These are phyloP conservation scores for Ramaria rubella DNA, from an alignment of 768 basidiomycete species.

Conservation along the genomic window DNA sequence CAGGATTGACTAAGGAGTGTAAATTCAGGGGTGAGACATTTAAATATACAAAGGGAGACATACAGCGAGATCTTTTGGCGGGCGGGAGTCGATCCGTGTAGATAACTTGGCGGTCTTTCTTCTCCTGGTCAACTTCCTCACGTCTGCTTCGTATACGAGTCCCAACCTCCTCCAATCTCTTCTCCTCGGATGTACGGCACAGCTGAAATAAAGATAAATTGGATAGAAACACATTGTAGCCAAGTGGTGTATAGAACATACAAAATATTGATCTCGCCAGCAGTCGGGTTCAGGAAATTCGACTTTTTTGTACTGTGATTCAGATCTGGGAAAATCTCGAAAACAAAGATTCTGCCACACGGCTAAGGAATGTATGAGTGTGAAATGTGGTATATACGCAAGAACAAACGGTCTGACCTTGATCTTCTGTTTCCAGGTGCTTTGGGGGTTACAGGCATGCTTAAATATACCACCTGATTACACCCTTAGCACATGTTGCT, in stretches of 20 bases:
- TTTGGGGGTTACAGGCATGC: background rate
- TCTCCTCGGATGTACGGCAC: conserved; percentile 52
- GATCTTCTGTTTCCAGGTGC: conserved; percentile 4
- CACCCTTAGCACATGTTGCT: conserved; percentile 24
- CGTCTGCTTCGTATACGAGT: conserved; percentile 59
- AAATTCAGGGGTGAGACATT: conserved; percentile 13
- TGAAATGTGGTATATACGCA: background rate
- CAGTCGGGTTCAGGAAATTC: conserved; percentile 44
- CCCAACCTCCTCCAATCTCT: conserved; percentile 56
- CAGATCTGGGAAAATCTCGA: conserved; percentile 49
- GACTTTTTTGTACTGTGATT: conserved; percentile 39
- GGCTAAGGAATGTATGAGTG: conserved; percentile 32
- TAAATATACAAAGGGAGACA: conserved; percentile 25
- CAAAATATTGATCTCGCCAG: conserved; percentile 67
- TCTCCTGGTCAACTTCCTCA: conserved; percentile 64
- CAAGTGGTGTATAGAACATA: conserved; percentile 28
- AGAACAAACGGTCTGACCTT: background rate
- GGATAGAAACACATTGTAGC: background rate
- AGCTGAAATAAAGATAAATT: conserved; percentile 31
- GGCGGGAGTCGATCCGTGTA: conserved; percentile 64
- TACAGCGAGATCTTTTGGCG: conserved; percentile 50
- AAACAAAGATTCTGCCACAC: conserved; percentile 42
- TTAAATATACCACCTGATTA: too few relatives aligned
- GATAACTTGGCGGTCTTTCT: conserved; percentile 72
- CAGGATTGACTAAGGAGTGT: conserved; percentile 31